phyloP scores from a whole-genome alignment of 495 filamentous ascomycete genomes.

The Daldinia vernicosa region DNA sequence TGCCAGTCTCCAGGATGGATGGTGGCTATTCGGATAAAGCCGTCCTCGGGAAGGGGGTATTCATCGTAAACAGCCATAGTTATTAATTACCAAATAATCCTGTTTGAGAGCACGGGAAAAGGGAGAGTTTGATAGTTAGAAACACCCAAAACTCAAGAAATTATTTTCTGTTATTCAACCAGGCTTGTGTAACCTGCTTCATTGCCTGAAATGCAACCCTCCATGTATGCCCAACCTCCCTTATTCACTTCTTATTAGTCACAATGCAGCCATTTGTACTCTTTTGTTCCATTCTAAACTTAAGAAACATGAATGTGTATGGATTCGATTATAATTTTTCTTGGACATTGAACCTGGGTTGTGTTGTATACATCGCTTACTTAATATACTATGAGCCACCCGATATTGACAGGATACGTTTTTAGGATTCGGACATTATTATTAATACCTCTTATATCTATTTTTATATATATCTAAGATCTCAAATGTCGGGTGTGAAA shows the following conservation, averaged over 20 bases:
- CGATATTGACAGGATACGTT: not conserved
- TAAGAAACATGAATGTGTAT: not conserved
- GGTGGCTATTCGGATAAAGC: not conserved
- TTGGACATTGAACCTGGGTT: not conserved
- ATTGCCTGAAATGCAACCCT: not conserved
- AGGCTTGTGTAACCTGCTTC: not conserved
- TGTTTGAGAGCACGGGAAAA: not conserved
- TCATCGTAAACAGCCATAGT: not conserved
- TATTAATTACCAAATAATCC: not conserved
- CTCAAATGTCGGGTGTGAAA: not conserved
- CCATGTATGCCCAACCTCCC: not conserved
- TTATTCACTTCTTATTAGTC: not conserved
- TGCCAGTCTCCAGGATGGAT: not conserved
- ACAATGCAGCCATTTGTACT: not conserved
- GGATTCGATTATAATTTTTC: not conserved
- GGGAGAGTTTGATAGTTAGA: not conserved
- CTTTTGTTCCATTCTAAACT: not conserved
- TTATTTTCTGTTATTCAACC: not conserved
- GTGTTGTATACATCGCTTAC: not conserved
- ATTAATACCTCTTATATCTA: not conserved
- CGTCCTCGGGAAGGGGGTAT: not conserved
- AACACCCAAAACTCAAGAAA: not conserved
- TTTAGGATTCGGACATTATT: not conserved
- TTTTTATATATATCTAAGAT: not conserved
- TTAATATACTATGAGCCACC: not conserved